Evolutionary conservation across 495 filamentous ascomycete genomes (phyloP), one percentile per base, ranked within the genome.

Genomic region (Lentithecium fluviatile): DNA sequence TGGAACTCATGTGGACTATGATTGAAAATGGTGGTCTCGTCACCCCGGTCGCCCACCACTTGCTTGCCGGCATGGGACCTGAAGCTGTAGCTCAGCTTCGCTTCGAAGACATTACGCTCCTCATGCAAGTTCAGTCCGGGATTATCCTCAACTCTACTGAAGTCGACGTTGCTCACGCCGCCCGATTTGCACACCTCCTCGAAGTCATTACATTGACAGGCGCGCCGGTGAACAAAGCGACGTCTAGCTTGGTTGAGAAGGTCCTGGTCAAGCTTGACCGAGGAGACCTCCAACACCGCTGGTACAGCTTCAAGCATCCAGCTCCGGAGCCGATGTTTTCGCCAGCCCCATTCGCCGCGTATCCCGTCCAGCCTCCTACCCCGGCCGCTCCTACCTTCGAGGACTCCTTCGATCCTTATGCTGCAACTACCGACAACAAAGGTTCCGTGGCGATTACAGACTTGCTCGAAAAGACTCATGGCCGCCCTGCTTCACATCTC

Each of bases 361-460:
- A 46, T 67, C 45, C 69, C 19, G 37, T 50, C n/a, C 56, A 66
- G 50, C 43, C 65, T 32, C 29, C 29, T 5, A 77, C 77, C 4
- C 60, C 66, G 2, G 73, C 78, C 26, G 67, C 68, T 52, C 72
- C 82, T 12, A 76, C 80, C 42, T 81, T 78, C 53, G 84, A 92
- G 59, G 91, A 97, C 58, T 85, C 83, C 2, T 92, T 85, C 67
- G 94, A 98, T 68, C 94, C 94, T 0, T 96, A 97, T 70, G 87
- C 85, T 24, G 83, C 88, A 61, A 90, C 83, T 49, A 95, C 89
- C 55, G 94, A 98, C 74, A 89, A 93, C 78, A 90, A 89, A 66
- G 92, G 90, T 24, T 98, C 94, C 20, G 84, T 88, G 19, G 79
- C 89, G 52, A 97, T 98, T 69, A 87, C 88, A 15, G 91, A 96